Base-by-base conservation (phyloP, 1,284 basidiomycete species). In the Schizophyllum amplum region DNA sequence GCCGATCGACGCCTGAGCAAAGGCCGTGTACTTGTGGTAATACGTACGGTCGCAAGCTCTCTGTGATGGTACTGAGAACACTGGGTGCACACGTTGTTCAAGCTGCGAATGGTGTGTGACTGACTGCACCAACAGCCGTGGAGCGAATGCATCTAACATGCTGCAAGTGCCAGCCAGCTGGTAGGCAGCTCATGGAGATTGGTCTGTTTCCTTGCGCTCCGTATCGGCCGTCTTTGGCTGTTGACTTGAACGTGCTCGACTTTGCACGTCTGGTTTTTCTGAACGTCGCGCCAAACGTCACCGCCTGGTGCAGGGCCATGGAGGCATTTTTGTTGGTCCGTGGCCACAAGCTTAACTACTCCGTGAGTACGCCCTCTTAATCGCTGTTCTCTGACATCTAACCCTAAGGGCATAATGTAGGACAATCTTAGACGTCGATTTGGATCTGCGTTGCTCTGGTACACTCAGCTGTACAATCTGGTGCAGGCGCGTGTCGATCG, bases 201-300 rank as follows among this genome's bases (percentile, higher is more conserved):
- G n/a, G n/a, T n/a, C n/a, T n/a, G n/a, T n/a, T n/a, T n/a, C n/a
- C n/a, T n/a, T n/a, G n/a, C n/a, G n/a, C n/a, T n/a, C n/a, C n/a
- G n/a, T n/a, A n/a, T n/a, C n/a, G n/a, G n/a, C 51, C 54, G 5
- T 22, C 24, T 7, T 24, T 58, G 15, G 57, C 53, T 4, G 57
- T 58, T 1, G 53, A 58, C 25, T 17, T 58, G 21, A 49, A 47
- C 7, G 49, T 58, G 2, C 20, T 58, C 2, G 57, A 58, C 11
- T 52, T 58, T 11, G 25, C 33, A 1, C 21, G 15, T 22, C 24
- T 20, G 5, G 24, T 58, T 0, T 58, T 55, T 49, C 25, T 58
- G 9, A 22, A 49, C 7, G 20, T 52, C n/a, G 11, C 53, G 0
- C 50, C 57, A 7, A 55, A 55, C 24, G 55, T 52, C 27, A 52